Evolutionary conservation across 495 filamentous ascomycete species (phyloP).

Genomic region (Cercophora sp.): DNA sequence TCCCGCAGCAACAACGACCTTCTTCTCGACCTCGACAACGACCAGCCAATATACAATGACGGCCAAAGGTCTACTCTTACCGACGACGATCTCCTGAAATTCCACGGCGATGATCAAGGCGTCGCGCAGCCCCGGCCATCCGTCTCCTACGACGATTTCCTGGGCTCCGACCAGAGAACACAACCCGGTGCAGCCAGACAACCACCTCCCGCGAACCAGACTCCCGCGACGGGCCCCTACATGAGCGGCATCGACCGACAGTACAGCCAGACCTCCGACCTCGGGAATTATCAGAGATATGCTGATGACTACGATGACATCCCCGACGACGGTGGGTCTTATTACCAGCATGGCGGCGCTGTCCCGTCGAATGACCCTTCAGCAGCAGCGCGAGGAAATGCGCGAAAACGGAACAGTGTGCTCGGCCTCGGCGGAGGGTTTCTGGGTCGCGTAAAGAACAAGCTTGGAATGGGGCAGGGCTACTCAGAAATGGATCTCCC

Average conservation of each 20-base stretch:
- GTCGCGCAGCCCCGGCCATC: slow-evolving; percentile 68
- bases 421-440: slow-evolving; percentile 81
- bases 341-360: slow-evolving; percentile 60
- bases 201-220: slow-evolving; percentile 25
- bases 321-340: slow-evolving; percentile 68
- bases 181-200: slow-evolving; percentile 44
- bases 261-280: slow-evolving; percentile 80
- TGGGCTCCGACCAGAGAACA: slow-evolving; percentile 55
- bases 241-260: slow-evolving; percentile 44
- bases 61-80: slow-evolving; percentile 68
- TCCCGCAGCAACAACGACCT: slow-evolving; percentile 68
- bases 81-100: slow-evolving; percentile 71
- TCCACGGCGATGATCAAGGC: slow-evolving; percentile 65
- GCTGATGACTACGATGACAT: slow-evolving; percentile 77
- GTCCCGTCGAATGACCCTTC: slow-evolving; percentile 37
- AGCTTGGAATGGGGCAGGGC: slow-evolving; percentile 84
- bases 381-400: slow-evolving; percentile 47
- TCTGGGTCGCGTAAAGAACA: slow-evolving; percentile 80
- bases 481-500: slow-evolving; percentile 99
- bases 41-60: slow-evolving; percentile 64
- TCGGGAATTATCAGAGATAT: slow-evolving; percentile 86
- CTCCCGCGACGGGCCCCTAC: slow-evolving; percentile 49
- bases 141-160: slow-evolving; percentile 90
- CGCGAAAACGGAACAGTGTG: slow-evolving; percentile 79
- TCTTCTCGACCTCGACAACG: slow-evolving; percentile 68